Evolutionary conservation across 164 flowering plant genomes (phyloP), one percentile per base, ranked within the genome.

Genomic region (Vitis rotundifolia): DNA sequence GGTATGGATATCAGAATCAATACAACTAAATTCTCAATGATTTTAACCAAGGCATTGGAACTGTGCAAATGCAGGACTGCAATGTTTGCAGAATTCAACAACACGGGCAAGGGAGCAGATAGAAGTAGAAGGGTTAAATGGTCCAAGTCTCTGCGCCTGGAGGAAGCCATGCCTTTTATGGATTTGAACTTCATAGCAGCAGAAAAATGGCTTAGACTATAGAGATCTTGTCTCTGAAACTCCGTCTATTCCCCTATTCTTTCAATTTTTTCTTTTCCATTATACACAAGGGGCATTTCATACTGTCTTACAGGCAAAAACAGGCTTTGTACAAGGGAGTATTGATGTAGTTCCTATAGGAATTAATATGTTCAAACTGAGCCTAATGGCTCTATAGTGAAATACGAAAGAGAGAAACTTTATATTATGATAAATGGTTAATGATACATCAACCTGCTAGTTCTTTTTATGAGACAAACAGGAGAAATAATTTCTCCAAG

Each of bases 61-160:
- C 22, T 67, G 63, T 49, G 22, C 1, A 3, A 9, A 1, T 75
- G 55, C 89, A 94, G 97, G 78, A 93, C 91, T 16, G 92, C 67
- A 7, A 81, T 64, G 56, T 89, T 93, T 65, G 95, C 91, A 5
- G 95, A 90, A 53, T 90, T 80, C 71, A 52, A 79, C 49, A 88
- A 93, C 80, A 80, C 73, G 11, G 99, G 99, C 28, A 74, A 68
- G 61, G 99, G 98, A 70, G 94, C 99, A 55, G 68, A 83, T 54
- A 68, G 71, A 51, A 74, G 71, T 12, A 22, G 67, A 2, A 68
- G 98, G 49, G 96, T 85, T 16, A 73, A 85, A 12, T 93, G 97
- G 97, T 77, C 88, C 0, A 93, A 81, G 75, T 67, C 86, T 6
- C 80, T 89, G 60, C 83, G 59, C 55, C 67, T 73, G 19, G 71